Evolutionary conservation across 345 rosid genomes (phyloP).

Genomic region (Balakata baccata): DNA sequence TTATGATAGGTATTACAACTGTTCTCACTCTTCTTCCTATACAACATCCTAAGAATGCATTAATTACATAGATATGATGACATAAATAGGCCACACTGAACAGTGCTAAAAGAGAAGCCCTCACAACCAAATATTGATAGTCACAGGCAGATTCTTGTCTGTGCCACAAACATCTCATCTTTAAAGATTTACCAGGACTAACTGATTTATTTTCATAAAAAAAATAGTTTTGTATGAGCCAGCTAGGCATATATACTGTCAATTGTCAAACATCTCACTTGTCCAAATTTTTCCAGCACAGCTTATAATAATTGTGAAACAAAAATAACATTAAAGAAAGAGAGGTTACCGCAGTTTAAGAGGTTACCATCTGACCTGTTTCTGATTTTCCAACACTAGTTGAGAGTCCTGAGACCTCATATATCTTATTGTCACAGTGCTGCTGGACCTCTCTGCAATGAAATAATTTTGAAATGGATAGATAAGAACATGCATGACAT

Average conservation of each 20-base stretch:
- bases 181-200: constrained; percentile 15
- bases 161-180: constrained; percentile 10
- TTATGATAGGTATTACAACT: constrained; percentile 51
- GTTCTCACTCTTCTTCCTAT: constrained; percentile 17
- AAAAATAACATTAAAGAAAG: not conserved
- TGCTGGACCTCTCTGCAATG: not conserved
- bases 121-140: constrained; percentile 1
- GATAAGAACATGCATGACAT: not conserved
- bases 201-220: not conserved
- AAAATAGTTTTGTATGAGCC: not conserved
- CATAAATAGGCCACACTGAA: not conserved
- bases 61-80: constrained; percentile 5
- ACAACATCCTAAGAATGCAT: not conserved
- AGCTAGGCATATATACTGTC: too few relatives aligned
- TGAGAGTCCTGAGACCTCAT: not conserved
- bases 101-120: constrained; percentile 10
- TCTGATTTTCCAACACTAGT: constrained; percentile 1
- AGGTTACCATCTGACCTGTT: not conserved
- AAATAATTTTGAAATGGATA: not conserved
- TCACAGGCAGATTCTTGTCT: not conserved
- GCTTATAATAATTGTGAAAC: too few relatives aligned
- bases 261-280: too few relatives aligned
- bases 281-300: not conserved
- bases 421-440: not conserved
- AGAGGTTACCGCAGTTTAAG: not conserved